Evolutionary conservation across 2,329 filamentous ascomycete genomes (phyloP).

Genomic region (Hyphodiscus sp.): DNA sequence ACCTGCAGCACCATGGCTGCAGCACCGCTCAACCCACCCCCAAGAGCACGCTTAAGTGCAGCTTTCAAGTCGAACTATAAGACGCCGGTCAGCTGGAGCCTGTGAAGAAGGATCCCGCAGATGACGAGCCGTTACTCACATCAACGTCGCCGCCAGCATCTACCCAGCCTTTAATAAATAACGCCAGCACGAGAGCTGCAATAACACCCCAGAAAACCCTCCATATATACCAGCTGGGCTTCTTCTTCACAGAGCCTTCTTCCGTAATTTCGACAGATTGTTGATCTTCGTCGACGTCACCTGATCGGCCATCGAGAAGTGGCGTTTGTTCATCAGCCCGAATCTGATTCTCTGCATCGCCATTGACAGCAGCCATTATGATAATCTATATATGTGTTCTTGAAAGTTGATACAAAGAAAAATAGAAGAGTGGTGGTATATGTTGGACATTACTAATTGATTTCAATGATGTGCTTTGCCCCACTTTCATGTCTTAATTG

Average conservation of each 20-base stretch:
- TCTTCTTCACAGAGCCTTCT: neutral
- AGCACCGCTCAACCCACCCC: constrained; percentile 41
- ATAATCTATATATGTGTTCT: neutral
- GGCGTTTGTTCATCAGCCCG: neutral
- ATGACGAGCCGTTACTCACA: constrained; percentile 23
- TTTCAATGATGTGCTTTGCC: too few relatives aligned
- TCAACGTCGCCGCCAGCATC: constrained; percentile 35
- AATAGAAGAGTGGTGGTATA: too few relatives aligned
- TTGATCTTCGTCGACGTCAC: neutral
- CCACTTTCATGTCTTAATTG: too few relatives aligned
- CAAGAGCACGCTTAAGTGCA: constrained; percentile 40
- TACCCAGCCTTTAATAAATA: constrained; percentile 42
- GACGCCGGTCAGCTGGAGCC: neutral
- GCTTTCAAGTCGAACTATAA: constrained; percentile 38
- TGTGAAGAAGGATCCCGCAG: neutral
- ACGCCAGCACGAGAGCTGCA: constrained; percentile 27
- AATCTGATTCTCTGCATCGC: neutral
- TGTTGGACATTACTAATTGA: too few relatives aligned
- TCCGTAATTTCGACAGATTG: neutral
- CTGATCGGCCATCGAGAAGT: neutral
- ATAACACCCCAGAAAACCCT: constrained; percentile 32
- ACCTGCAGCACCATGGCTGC: constrained; percentile 44
- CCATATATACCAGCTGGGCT: constrained; percentile 31
- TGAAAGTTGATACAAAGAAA: neutral
- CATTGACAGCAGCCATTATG: neutral